These are phyloP conservation scores for Amanita pseudoporphyria DNA, from an alignment of 768 basidiomycete species.

Conservation along the genomic window DNA sequence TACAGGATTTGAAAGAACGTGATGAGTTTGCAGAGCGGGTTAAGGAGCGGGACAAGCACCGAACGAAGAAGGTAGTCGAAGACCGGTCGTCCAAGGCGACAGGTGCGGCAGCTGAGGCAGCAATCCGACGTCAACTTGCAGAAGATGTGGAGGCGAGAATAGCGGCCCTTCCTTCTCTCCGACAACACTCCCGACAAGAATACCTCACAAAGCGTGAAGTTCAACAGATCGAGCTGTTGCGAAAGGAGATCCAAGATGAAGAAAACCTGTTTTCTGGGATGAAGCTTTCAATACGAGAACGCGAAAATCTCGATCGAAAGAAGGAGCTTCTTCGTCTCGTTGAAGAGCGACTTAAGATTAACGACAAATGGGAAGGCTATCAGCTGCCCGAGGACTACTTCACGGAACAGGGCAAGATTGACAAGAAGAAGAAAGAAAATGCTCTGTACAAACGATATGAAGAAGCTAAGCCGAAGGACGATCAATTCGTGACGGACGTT, in stretches of 20 bases:
- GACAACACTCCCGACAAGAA: constrained; percentile 86
- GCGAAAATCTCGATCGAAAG: constrained; percentile 76
- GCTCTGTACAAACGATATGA: constrained; percentile 93
- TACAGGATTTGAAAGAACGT: constrained; percentile 75
- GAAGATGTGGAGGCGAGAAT: constrained; percentile 60
- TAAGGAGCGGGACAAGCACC: constrained; percentile 70
- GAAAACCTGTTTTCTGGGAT: constrained; percentile 86
- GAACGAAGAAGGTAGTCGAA: constrained; percentile 84
- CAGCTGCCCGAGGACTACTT: constrained; percentile 96
- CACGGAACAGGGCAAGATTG: constrained; percentile 97
- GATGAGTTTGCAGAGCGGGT: constrained; percentile 93
- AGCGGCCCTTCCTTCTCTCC: constrained; percentile 56
- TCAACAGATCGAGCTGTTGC: constrained; percentile 89
- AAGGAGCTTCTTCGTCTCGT: constrained; percentile 88
- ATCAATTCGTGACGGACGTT: constrained; percentile 92
- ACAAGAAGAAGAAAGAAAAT: constrained; percentile 91
- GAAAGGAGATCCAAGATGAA: constrained; percentile 91
- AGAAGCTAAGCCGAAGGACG: constrained; percentile 84
- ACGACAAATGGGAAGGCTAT: constrained; percentile 95
- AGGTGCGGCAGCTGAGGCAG: constrained; percentile 76
- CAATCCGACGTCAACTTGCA: constrained; percentile 69
- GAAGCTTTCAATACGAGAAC: constrained; percentile 81
- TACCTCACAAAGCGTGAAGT: constrained; percentile 95
- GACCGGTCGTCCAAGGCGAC: constrained; percentile 76
- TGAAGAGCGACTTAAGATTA: constrained; percentile 89